Conservation (phyloP, 2,329 filamentous ascomycete species). For the Talaromyces marneffei region DNA sequence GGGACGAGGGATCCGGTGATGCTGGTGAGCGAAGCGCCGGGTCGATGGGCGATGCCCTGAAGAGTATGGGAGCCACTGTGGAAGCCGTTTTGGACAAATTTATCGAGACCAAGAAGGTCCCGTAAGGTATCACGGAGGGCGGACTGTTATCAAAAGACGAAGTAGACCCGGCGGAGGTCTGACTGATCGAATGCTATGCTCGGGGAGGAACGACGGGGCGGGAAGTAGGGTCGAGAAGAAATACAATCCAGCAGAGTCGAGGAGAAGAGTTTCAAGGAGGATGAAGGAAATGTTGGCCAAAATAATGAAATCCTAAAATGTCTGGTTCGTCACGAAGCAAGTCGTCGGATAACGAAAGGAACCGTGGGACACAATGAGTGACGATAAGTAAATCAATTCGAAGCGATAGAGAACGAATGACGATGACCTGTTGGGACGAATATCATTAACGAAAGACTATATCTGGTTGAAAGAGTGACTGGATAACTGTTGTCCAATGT, state of each 20-base stretch:
- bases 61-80: constrained; percentile 55
- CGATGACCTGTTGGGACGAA: not conserved
- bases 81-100: constrained; percentile 47
- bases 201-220: not conserved
- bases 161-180: not conserved
- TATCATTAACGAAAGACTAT: constrained; percentile 7
- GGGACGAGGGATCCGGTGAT: constrained; percentile 35
- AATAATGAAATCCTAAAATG: not conserved
- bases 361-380: constrained; percentile 14
- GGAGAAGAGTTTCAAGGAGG: not conserved
- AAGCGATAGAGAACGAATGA: constrained; percentile 4
- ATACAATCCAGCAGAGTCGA: not conserved
- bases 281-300: not conserved
- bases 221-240: not conserved
- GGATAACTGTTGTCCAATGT: not conserved
- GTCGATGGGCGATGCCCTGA: constrained; percentile 55
- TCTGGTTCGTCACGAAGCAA: constrained; percentile 10
- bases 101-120: constrained; percentile 28
- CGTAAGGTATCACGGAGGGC: constrained; percentile 20
- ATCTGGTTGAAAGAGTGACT: not conserved
- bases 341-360: constrained; percentile 12
- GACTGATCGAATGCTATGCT: not conserved
- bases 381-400: constrained; percentile 2
- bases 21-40: constrained; percentile 43
- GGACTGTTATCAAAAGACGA: constrained; percentile 1